These are phyloP conservation scores for Arthrobotrys iridis DNA, from an alignment of 2,329 filamentous ascomycete species.

Conservation along the genomic window DNA sequence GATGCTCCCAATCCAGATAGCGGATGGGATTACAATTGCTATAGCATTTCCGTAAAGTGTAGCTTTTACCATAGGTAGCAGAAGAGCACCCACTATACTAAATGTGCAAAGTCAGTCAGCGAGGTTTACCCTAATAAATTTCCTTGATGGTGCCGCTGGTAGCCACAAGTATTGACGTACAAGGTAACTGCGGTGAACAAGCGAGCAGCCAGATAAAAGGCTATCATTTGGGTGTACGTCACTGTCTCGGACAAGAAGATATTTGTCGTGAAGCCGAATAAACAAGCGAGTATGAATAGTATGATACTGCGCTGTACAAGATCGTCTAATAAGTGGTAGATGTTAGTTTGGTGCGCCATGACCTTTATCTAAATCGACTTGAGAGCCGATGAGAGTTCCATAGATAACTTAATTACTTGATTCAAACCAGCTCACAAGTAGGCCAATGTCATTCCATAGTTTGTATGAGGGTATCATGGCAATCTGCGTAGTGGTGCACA, in stretches of 20 bases:
- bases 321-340: conserved; percentile 63
- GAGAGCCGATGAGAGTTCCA: too few relatives aligned
- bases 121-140: too few relatives aligned
- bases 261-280: conserved; percentile 72
- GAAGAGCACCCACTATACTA: conserved; percentile 28
- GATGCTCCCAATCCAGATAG: conserved; percentile 71
- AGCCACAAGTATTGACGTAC: conserved; percentile 1
- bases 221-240: conserved; percentile 70
- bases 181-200: conserved; percentile 62
- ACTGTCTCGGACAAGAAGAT: conserved; percentile 69
- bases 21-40: conserved; percentile 64
- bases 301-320: conserved; percentile 70
- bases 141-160: background rate
- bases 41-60: conserved; percentile 60
- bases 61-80: conserved; percentile 68
- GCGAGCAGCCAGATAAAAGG: conserved; percentile 71
- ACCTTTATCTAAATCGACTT: too few relatives aligned
- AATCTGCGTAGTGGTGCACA: conserved; percentile 61
- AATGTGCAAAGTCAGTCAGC: conserved; percentile 1
- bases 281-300: conserved; percentile 70
- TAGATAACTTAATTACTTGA: conserved; percentile 58
- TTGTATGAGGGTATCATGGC: conserved; percentile 73
- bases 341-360: too few relatives aligned
- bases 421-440: conserved; percentile 72
- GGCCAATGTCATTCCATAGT: conserved; percentile 71